Percentiles rank a stretch among this genome's conserved stretches.
These are phyloP conservation scores for Calonectria crousiana DNA, from an alignment of 2,329 filamentous ascomycete species.

Conservation along the genomic window DNA sequence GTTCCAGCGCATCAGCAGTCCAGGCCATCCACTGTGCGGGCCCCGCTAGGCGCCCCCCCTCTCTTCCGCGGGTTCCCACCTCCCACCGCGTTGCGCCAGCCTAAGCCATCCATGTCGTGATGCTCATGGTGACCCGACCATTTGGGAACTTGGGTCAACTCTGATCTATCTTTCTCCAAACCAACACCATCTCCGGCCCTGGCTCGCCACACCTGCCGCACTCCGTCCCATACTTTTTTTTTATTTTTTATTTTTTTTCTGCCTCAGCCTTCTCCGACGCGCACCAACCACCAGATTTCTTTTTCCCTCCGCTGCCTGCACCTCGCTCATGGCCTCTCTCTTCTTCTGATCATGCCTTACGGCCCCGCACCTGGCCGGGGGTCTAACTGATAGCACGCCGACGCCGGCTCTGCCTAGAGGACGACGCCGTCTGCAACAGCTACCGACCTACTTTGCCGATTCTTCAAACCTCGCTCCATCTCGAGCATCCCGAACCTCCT, in stretches of 20 bases:
- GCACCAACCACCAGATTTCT: not conserved
- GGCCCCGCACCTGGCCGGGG: constrained; percentile 51
- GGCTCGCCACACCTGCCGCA: constrained; percentile 23
- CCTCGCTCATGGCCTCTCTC: constrained; percentile 35
- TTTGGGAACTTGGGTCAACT: constrained; percentile 33
- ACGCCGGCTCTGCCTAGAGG: constrained; percentile 41
- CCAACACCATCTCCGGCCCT: constrained; percentile 28
- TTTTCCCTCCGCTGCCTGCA: not conserved
- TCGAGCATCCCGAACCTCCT: constrained; percentile 14
- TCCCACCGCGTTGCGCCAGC: constrained; percentile 34
- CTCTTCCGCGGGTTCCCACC: constrained; percentile 7
- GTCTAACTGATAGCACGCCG: constrained; percentile 49
- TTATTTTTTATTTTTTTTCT: not conserved
- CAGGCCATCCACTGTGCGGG: not conserved
- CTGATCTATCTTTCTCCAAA: not conserved
- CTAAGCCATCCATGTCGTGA: constrained; percentile 42
- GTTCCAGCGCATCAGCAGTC: constrained; percentile 24
- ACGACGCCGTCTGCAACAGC: constrained; percentile 27
- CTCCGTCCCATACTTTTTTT: not conserved
- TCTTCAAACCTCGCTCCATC: constrained; percentile 7
- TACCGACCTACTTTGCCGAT: constrained; percentile 23
- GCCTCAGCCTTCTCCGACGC: not conserved
- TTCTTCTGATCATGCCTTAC: constrained; percentile 49
- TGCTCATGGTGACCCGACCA: constrained; percentile 41
- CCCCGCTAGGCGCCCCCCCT: not conserved